Evolutionary conservation across 1,284 basidiomycete species (phyloP).

Genomic region (Dichomitus squalens): DNA sequence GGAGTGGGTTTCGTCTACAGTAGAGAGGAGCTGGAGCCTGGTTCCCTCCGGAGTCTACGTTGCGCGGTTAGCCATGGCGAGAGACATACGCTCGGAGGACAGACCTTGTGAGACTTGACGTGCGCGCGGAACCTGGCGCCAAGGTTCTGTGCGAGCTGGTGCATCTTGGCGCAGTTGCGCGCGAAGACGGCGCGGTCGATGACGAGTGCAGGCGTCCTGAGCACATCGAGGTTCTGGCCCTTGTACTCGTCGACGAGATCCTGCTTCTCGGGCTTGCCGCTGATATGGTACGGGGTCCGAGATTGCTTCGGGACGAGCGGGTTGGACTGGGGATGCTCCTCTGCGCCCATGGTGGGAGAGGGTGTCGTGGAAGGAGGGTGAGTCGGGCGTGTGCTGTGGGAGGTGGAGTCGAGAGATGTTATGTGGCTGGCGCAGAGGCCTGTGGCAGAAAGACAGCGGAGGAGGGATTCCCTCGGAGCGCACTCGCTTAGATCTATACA

Average conservation of each 20-base stretch:
- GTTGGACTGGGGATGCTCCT: constrained; percentile 19
- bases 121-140: constrained; percentile 79
- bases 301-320: constrained; percentile 24
- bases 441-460: not conserved
- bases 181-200: constrained; percentile 74
- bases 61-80: not conserved
- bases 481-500: not conserved
- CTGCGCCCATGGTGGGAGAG: constrained; percentile 18
- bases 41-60: constrained; percentile 74
- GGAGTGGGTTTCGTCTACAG: constrained; percentile 53
- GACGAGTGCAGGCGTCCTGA: constrained; percentile 80
- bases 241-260: constrained; percentile 60
- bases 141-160: constrained; percentile 60
- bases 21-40: constrained; percentile 64
- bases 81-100: constrained; percentile 3
- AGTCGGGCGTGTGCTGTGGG: not conserved
- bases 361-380: not conserved
- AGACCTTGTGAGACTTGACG: constrained; percentile 82
- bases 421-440: not conserved
- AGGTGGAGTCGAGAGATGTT: not conserved
- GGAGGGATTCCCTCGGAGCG: not conserved
- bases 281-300: constrained; percentile 48
- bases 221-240: constrained; percentile 55
- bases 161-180: constrained; percentile 76
- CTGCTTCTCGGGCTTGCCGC: constrained; percentile 51